phyloP scores from a whole-genome alignment of 345 rosid species.

The Aegle marmelos region DNA sequence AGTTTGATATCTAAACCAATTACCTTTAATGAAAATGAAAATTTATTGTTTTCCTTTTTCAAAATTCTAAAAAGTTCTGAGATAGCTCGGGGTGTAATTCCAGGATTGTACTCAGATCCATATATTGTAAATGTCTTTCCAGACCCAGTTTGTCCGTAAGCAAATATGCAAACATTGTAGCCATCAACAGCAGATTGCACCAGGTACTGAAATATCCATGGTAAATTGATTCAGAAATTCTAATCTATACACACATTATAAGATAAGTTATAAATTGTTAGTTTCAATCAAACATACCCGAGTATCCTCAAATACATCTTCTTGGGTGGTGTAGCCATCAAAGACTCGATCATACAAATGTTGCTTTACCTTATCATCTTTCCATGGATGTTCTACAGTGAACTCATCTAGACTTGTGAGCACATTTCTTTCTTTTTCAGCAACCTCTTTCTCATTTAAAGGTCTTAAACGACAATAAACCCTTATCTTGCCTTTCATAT shows the following conservation, averaged over 20 bases:
- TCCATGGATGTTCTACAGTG: slow-evolving; percentile 92
- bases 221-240: not conserved
- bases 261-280: not conserved
- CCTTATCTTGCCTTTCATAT: slow-evolving; percentile 95
- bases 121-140: slow-evolving; percentile 97
- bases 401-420: slow-evolving; percentile 69
- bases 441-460: slow-evolving; percentile 69
- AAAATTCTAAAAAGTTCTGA: slow-evolving; percentile 80
- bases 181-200: slow-evolving; percentile 98
- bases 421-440: slow-evolving; percentile 47
- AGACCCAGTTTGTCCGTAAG: slow-evolving; percentile 98
- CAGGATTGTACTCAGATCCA: slow-evolving; percentile 74
- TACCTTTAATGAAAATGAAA: slow-evolving; percentile 88
- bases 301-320: slow-evolving; percentile 88
- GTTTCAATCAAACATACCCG: slow-evolving; percentile 39
- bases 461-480: slow-evolving; percentile 92
- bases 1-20: not conserved
- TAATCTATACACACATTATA: not conserved
- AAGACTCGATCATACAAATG: slow-evolving; percentile 92
- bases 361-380: slow-evolving; percentile 84
- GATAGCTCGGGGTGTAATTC: slow-evolving; percentile 86
- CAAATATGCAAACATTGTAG: slow-evolving; percentile 92
- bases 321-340: slow-evolving; percentile 73
- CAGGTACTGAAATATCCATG: slow-evolving; percentile 52
- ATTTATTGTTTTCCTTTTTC: slow-evolving; percentile 72